Conservation (phyloP, 1,284 basidiomycete species). For the Boletus semigastroideus region DNA sequence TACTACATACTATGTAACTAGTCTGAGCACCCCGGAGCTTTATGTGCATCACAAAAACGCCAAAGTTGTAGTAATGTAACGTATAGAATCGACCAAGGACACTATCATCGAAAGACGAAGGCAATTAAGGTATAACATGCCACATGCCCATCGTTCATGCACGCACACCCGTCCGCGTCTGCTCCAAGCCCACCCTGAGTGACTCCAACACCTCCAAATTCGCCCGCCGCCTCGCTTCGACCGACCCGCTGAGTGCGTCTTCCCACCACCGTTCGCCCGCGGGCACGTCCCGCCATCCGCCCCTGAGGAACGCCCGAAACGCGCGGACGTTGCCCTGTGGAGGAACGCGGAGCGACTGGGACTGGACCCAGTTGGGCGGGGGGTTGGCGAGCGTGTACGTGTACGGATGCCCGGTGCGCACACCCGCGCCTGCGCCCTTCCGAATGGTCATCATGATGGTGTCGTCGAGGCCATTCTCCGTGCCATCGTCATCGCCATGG, state of each 20-base stretch:
- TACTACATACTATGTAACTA: too few species aligned
- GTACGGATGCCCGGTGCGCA: conserved; percentile 24
- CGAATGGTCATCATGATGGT: too few species aligned
- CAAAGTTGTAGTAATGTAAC: too few species aligned
- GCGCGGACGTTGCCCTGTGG: conserved; percentile 39
- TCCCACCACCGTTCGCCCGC: conserved; percentile 65
- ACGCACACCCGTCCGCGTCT: conserved; percentile 2
- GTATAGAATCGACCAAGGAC: too few species aligned
- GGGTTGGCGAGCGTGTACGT: conserved; percentile 47
- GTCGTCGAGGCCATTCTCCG: too few species aligned
- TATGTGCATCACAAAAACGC: too few species aligned
- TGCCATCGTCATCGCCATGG: neutral
- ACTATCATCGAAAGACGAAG: neutral
- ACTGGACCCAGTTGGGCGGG: conserved; percentile 52
- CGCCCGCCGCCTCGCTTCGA: conserved; percentile 46
- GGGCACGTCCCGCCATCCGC: conserved; percentile 58
- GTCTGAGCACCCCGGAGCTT: too few species aligned
- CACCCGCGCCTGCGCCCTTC: too few species aligned
- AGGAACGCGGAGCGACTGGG: conserved; percentile 39
- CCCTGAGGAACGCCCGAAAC: conserved; percentile 46
- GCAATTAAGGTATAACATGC: neutral
- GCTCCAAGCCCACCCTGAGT: conserved; percentile 47
- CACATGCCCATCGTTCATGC: neutral
- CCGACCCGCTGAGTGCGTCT: conserved; percentile 46
- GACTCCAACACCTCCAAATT: conserved; percentile 44